Evolutionary conservation across 2,329 filamentous ascomycete genomes (phyloP).

Genomic region (Hypocrella siamensis): DNA sequence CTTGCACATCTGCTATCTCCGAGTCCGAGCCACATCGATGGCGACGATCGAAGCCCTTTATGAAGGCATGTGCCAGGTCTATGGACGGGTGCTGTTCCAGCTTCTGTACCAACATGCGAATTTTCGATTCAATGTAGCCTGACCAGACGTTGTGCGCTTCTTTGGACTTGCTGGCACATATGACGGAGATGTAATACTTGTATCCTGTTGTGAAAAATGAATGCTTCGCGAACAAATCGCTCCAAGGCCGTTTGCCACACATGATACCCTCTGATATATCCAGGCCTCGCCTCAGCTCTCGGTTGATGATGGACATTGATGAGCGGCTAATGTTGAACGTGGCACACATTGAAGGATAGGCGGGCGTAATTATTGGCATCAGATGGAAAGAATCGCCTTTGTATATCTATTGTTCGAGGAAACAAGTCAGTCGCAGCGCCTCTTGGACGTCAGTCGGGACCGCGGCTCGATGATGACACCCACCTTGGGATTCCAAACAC

Average conservation of each 20-base stretch:
- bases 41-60: constrained; percentile 76
- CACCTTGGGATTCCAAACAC: constrained; percentile 90
- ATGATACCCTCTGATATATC: constrained; percentile 70
- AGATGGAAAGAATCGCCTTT: constrained; percentile 69
- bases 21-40: constrained; percentile 49
- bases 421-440: not conserved
- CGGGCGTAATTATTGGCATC: constrained; percentile 97
- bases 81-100: constrained; percentile 72
- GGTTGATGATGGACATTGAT: constrained; percentile 68
- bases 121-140: constrained; percentile 84
- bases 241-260: constrained; percentile 62
- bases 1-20: constrained; percentile 36
- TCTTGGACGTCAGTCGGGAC: not conserved
- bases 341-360: constrained; percentile 94
- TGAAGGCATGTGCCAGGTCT: constrained; percentile 75
- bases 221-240: constrained; percentile 76
- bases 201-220: constrained; percentile 87
- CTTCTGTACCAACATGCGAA: constrained; percentile 68
- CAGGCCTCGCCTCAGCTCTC: constrained; percentile 64
- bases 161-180: constrained; percentile 66
- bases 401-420: constrained; percentile 41
- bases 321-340: constrained; percentile 88
- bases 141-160: constrained; percentile 80
- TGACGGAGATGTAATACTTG: constrained; percentile 89
- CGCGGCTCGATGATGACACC: constrained; percentile 8